Conservation (phyloP, 1,284 basidiomycete genomes). For the Spongispora temasekensis region DNA sequence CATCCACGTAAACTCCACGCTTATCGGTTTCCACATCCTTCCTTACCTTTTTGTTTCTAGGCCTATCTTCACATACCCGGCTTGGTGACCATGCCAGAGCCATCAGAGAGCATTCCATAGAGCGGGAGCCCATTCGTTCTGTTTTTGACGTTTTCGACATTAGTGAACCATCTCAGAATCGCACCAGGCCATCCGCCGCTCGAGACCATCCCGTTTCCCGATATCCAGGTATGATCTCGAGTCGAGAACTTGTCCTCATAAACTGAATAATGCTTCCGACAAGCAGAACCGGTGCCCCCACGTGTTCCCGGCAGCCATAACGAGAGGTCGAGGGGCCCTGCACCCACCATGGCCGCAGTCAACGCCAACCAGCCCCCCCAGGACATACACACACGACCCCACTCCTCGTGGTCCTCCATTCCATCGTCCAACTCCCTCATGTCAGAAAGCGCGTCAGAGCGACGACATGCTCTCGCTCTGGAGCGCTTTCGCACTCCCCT, state of each 20-base stretch:
- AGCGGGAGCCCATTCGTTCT: constrained; percentile 27
- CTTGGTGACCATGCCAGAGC: constrained; percentile 17
- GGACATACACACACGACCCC: constrained; percentile 22
- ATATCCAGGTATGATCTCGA: constrained; percentile 16
- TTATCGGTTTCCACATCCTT: neutral
- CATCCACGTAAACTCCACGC: constrained; percentile 12
- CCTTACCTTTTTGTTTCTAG: constrained; percentile 4
- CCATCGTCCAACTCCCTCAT: constrained; percentile 45
- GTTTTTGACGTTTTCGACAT: constrained; percentile 33
- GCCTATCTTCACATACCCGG: constrained; percentile 11
- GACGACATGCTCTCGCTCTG: constrained; percentile 35
- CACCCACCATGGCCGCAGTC: constrained; percentile 11
- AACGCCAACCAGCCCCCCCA: constrained; percentile 14
- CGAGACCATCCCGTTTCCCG: constrained; percentile 13
- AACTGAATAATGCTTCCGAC: constrained; percentile 7
- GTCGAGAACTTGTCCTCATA: neutral
- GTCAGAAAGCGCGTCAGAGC: constrained; percentile 44
- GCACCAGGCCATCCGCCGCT: constrained; percentile 11
- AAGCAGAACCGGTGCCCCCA: constrained; percentile 18
- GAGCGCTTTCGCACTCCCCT: constrained; percentile 29
- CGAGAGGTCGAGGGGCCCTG: constrained; percentile 22
- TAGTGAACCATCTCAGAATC: constrained; percentile 21
- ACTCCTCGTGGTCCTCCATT: constrained; percentile 31
- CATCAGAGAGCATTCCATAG: constrained; percentile 20
- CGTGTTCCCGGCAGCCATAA: constrained; percentile 12